These are phyloP conservation scores for Chalaropsis ovoidea DNA, from an alignment of 2,329 filamentous ascomycete genomes.

Conservation along the genomic window DNA sequence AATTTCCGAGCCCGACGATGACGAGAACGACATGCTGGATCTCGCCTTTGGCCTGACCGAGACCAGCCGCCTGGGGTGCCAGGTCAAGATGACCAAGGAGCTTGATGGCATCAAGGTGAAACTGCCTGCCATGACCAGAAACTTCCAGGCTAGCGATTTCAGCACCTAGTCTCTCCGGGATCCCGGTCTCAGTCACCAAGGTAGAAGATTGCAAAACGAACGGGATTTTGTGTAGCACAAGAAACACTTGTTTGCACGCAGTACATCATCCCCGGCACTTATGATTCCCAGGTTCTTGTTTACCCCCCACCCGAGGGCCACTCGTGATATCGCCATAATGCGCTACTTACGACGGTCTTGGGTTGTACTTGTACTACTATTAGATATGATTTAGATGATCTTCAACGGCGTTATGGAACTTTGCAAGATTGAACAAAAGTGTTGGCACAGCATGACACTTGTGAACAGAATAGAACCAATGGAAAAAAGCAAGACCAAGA, in stretches of 20 bases:
- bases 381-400: slow-evolving; percentile 23
- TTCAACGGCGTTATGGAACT: slow-evolving; percentile 1
- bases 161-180: slow-evolving; percentile 31
- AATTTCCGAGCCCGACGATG: slow-evolving; percentile 67
- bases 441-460: background rate
- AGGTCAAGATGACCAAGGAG: slow-evolving; percentile 84
- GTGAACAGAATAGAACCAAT: background rate
- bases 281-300: slow-evolving; percentile 5
- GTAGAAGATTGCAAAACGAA: background rate
- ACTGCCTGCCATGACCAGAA: slow-evolving; percentile 87
- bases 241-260: background rate
- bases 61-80: slow-evolving; percentile 73
- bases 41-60: slow-evolving; percentile 83
- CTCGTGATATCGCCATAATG: background rate
- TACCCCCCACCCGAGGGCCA: background rate
- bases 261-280: background rate
- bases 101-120: slow-evolving; percentile 77
- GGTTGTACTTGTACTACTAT: slow-evolving; percentile 24
- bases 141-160: slow-evolving; percentile 92
- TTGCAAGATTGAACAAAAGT: background rate
- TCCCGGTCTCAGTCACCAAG: background rate
- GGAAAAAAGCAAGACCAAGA: background rate
- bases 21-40: slow-evolving; percentile 85
- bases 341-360: background rate
- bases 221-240: background rate